Base-by-base conservation (phyloP, 148 eudicot species). In the Cornus controversa region DNA sequence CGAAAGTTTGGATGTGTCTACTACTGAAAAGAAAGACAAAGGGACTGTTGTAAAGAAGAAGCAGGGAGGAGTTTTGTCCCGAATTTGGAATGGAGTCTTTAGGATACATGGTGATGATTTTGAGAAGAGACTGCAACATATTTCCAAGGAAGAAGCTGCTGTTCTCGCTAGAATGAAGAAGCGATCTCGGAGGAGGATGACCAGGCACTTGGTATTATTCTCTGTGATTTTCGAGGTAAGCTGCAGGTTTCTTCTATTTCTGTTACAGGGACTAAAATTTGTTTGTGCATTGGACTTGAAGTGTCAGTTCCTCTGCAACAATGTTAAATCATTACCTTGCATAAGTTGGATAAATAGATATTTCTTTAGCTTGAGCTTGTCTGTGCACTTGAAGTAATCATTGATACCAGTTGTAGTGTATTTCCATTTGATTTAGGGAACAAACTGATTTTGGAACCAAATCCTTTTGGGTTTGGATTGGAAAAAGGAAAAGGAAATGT, bases 111-210 rank as follows among this genome's bases (percentile, higher is more conserved):
- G 86, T 24, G 90, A 90, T 80, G 98, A 94, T 85, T 90, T 89
- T 73, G 93, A 87, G 85, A 81, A 85, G 85, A 89, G 94, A 80
- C 71, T 94, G 83, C 84, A 92, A 78, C 81, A 90, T 54, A 88
- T 94, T 70, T 87, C 94, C 10, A 94, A 89, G 82, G 94, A 92
- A 77, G 98, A 94, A 77, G 86, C 89, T 69, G 36, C 84, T 79
- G 78, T 92, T 83, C 79, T 90, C 28, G 79, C 82, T 69, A 84
- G 93, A 82, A 90, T 92, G 84, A 85, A 87, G 73, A 85, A 79
- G 85, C 86, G 97, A 83, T 84, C 96, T 67, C 82, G 77, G 74
- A 88, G 94, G 65, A 84, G 84, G 73, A 83, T 84, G 79, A 81
- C 77, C 40, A 86, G 89, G 70, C 81, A 88, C 80, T 80, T 94